Base-by-base conservation (phyloP, 352 stramenopile genomes). In the Pythium dissimile region DNA sequence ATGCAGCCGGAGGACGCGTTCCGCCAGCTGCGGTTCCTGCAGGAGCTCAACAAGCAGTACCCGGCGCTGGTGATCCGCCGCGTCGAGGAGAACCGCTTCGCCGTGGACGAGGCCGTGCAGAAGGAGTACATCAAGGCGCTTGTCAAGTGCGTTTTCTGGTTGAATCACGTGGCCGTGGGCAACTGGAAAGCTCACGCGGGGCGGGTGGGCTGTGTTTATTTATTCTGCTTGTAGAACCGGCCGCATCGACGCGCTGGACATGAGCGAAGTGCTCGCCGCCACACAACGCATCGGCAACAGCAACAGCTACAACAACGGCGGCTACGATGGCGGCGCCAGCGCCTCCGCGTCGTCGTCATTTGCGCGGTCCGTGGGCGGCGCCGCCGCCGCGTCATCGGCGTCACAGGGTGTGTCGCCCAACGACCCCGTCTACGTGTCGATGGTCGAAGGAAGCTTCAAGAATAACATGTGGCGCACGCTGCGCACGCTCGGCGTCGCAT, bases 71-170 rank as follows among this genome's bases (percentile, higher is more conserved):
- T 95, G 28, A 79, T 93, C 47, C 84, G 86, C 13, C 84, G 86
- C 58, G 71, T 95, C 27, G 86, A 95, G 59, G 83, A 92, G 50
- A 84, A 80, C 49, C 84, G 84, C 53, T 92, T 94, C 48, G 86
- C 80, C 11, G 39, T 91, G 47, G 83, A 93, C 57, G 84, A 95
- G 34, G 71, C 80, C 34, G 66, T 86, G 15, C 80, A 94, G 67
- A 89, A 91, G 59, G 86, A 95, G 63, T 95, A 95, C 65, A 83
- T 95, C 80, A 95, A 94, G 64, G 86, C 86, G 12, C 77, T 95
- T 21, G 86, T 95, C 60, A 92, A 91, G 81, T 84, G 60, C 35
- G 74, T 63, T 18, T 11, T 11, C 8, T 39, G 1, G 9, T 30
- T 5, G 30, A 11, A 3, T 26, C 5, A 15, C n/a, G n/a, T n/a